Evolutionary conservation across 108 stramenopile genomes (phyloP).

Genomic region (Nitzschia putrida): DNA sequence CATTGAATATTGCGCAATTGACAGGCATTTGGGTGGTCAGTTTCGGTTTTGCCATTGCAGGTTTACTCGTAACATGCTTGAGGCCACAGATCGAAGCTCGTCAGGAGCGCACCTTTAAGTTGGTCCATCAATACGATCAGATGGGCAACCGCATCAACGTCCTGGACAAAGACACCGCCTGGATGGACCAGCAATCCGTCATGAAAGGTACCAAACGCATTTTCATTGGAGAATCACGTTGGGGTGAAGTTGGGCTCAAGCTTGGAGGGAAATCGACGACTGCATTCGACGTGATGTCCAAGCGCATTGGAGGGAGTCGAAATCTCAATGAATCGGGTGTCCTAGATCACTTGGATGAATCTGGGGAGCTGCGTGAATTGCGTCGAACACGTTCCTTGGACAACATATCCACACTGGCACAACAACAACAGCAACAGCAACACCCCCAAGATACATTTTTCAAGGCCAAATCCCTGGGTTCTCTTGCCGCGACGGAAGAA

Average conservation of each 20-base stretch:
- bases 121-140: not conserved
- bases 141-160: not conserved
- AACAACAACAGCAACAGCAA: too few relatives aligned
- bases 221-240: not conserved
- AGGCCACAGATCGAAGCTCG: not conserved
- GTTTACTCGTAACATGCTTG: constrained; percentile 18
- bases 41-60: constrained; percentile 29
- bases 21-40: constrained; percentile 34
- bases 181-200: not conserved
- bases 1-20: constrained; percentile 24
- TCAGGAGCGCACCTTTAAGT: not conserved
- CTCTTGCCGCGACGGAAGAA: too few relatives aligned
- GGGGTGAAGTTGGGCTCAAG: not conserved
- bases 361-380: too few relatives aligned
- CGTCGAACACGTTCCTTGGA: too few relatives aligned
- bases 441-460: too few relatives aligned
- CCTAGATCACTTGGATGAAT: too few relatives aligned
- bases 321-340: not conserved
- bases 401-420: too few relatives aligned
- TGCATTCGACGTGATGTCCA: not conserved
- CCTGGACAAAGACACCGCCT: not conserved
- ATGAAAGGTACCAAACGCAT: not conserved
- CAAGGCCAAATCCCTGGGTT: too few relatives aligned
- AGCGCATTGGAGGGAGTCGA: not conserved
- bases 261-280: not conserved